Base-by-base conservation (phyloP, 768 basidiomycete genomes). In the Lactarius pseudohatsudake region DNA sequence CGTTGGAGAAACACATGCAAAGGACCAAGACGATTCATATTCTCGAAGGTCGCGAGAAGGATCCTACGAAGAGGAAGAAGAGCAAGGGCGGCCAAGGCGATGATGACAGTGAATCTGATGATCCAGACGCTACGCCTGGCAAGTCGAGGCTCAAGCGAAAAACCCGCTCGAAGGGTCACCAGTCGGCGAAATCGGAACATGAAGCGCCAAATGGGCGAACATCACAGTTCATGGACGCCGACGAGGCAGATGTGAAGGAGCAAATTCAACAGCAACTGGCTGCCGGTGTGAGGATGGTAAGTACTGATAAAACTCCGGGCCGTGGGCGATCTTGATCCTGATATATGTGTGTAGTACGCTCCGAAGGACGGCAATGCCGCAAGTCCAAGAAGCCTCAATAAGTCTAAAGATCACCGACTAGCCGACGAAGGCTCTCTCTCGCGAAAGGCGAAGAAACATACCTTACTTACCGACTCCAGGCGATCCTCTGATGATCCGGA, bases 171-270 rank as follows among this genome's bases (percentile, higher is more conserved):
- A 73, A 77, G 64, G 75, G 77, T 26, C 79, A 77, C 65, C 64
- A 65, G 2, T 38, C 71, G 7, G 76, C 76, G 47, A 66, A 28
- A 40, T 55, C 77, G 34, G 70, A 78, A 32, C 81, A 84, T 47
- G 76, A 76, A 34, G 74, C 72, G 2, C 81, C 81, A 60, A 81
- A 77, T 72, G 86, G 86, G 20, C 84, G 85, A 7, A 81, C 83
- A 3, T 94, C 92, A 13, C 92, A 93, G 72, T 94, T 94, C 72
- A 89, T 92, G 88, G 92, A 94, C 75, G 92, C 92, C 4, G 92
- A 94, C 70, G 92, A 92, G 61, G 87, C 84, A 15, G 82, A 88
- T 70, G 92, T 91, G 9, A 85, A 90, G 69, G 89, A 91, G 72
- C 93, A 96, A 75, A 91, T 96, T 55, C 91, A 94, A 72, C 87